phyloP scores from a whole-genome alignment of 2,329 filamentous ascomycete species.

The Alternaria conjuncta region DNA sequence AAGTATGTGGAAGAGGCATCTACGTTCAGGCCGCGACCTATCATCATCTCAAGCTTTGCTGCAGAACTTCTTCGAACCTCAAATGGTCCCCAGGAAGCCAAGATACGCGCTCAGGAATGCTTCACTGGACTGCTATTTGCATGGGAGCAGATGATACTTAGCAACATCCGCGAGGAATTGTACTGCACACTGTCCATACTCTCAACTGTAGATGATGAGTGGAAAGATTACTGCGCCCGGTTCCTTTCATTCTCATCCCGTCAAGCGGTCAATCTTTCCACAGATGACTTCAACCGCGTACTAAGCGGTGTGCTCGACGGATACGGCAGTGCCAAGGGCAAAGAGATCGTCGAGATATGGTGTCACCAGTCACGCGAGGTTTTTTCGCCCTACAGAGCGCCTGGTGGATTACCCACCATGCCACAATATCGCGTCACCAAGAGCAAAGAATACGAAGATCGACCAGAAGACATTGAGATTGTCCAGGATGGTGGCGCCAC shows the following conservation, averaged over 20 bases:
- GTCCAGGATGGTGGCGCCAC: slow-evolving; percentile 33
- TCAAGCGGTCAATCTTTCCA: slow-evolving; percentile 33
- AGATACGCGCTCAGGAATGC: slow-evolving; percentile 23
- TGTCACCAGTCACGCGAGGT: slow-evolving; percentile 32
- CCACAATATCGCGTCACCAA: slow-evolving; percentile 32
- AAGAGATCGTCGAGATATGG: slow-evolving; percentile 57
- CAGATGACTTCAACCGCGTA: slow-evolving; percentile 58
- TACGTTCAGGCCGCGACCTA: slow-evolving; percentile 33
- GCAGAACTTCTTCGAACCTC: slow-evolving; percentile 38
- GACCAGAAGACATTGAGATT: slow-evolving; percentile 40
- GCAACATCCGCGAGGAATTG: slow-evolving; percentile 33
- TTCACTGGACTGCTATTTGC: slow-evolving; percentile 40
- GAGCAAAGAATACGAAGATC: slow-evolving; percentile 29
- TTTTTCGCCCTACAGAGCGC: slow-evolving; percentile 36
- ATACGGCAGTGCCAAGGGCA: slow-evolving; percentile 57
- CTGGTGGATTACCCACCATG: slow-evolving; percentile 44
- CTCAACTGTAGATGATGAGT: slow-evolving; percentile 34
- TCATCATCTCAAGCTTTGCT: slow-evolving; percentile 40
- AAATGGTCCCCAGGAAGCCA: slow-evolving; percentile 14
- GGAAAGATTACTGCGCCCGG: slow-evolving; percentile 37
- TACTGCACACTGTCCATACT: slow-evolving; percentile 42
- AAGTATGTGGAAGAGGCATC: slow-evolving; percentile 31
- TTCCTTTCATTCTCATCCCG: slow-evolving; percentile 38
- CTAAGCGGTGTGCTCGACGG: slow-evolving; percentile 62
- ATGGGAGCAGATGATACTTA: slow-evolving; percentile 38